phyloP scores from a whole-genome alignment of 805 yeast species.

The Teunomyces aglyptinius region DNA sequence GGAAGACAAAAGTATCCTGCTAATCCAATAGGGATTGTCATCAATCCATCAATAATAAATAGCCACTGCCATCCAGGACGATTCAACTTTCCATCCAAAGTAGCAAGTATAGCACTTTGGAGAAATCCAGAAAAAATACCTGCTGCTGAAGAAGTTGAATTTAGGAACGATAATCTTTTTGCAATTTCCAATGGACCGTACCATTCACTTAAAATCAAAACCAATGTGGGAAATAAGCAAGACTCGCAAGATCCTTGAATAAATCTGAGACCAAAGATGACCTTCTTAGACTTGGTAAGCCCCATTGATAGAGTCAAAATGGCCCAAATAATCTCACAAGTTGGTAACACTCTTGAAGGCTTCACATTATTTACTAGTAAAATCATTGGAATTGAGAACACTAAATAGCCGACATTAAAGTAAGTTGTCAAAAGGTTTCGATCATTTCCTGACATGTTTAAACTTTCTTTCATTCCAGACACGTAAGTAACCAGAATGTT shows the following conservation, averaged over 20 bases:
- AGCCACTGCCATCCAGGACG: slow-evolving; percentile 48
- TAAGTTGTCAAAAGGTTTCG: slow-evolving; percentile 9
- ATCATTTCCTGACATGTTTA: slow-evolving; percentile 18
- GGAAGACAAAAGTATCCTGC: slow-evolving; percentile 46
- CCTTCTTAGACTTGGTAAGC: slow-evolving; percentile 20
- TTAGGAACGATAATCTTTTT: slow-evolving; percentile 1
- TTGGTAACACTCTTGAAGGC: slow-evolving; percentile 31
- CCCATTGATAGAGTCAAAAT: slow-evolving; percentile 33
- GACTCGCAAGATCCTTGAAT: slow-evolving; percentile 26
- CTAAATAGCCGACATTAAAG: slow-evolving; percentile 12
- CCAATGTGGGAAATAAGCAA: slow-evolving; percentile 17
- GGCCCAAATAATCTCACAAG: slow-evolving; percentile 35
- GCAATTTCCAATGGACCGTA: slow-evolving; percentile 20
- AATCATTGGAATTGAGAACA: slow-evolving; percentile 9
- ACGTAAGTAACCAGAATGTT: slow-evolving; percentile 22
- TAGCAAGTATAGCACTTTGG: slow-evolving; percentile 18
- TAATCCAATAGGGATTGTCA: slow-evolving; percentile 36
- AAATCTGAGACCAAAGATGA: slow-evolving; percentile 15
- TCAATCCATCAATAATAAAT: slow-evolving; percentile 34
- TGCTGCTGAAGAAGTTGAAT: slow-evolving; percentile 6
- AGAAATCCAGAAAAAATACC: slow-evolving; percentile 16
- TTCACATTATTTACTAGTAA: slow-evolving; percentile 19
- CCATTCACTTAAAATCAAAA: slow-evolving; percentile 19
- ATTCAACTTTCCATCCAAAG: slow-evolving; percentile 38
- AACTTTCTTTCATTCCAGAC: slow-evolving; percentile 16